Evolutionary conservation across 2,329 filamentous ascomycete genomes (phyloP).

Genomic region (Alternaria angustiovoidea): DNA sequence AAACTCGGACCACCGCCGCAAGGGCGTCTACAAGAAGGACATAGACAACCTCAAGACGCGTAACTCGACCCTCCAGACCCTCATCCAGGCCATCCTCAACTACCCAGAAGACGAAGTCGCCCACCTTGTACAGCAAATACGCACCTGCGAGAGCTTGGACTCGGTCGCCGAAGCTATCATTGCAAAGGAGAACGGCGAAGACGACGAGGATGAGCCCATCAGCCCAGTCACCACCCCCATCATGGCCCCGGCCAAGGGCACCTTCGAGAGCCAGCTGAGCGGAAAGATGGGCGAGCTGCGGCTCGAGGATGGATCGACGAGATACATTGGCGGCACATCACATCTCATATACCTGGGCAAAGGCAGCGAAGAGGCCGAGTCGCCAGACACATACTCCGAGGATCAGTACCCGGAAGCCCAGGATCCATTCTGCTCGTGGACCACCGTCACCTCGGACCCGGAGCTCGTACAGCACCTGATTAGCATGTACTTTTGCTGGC

Average conservation of each 20-base stretch:
- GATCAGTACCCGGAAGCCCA: constrained; percentile 63
- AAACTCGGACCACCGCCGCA: constrained; percentile 93
- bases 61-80: constrained; percentile 86
- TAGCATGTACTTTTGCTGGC: constrained; percentile 98
- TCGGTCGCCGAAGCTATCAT: constrained; percentile 68
- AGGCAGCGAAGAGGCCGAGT: constrained; percentile 41
- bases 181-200: constrained; percentile 59
- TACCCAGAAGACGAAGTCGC: constrained; percentile 86
- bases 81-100: constrained; percentile 92
- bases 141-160: constrained; percentile 80
- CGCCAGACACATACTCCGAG: constrained; percentile 44
- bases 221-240: constrained; percentile 44
- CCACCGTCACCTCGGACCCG: constrained; percentile 80
- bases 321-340: constrained; percentile 93
- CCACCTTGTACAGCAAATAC: constrained; percentile 82
- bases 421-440: constrained; percentile 85
- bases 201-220: constrained; percentile 53
- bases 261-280: constrained; percentile 80
- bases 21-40: constrained; percentile 96
- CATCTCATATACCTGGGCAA: constrained; percentile 80
- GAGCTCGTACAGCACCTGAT: constrained; percentile 85
- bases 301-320: constrained; percentile 84
- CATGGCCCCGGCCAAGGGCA: constrained; percentile 46
- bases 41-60: constrained; percentile 86
- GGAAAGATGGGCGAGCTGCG: constrained; percentile 93